phyloP scores from a whole-genome alignment of 73 alveolate genomes.

The Paramecium biaurelia region DNA sequence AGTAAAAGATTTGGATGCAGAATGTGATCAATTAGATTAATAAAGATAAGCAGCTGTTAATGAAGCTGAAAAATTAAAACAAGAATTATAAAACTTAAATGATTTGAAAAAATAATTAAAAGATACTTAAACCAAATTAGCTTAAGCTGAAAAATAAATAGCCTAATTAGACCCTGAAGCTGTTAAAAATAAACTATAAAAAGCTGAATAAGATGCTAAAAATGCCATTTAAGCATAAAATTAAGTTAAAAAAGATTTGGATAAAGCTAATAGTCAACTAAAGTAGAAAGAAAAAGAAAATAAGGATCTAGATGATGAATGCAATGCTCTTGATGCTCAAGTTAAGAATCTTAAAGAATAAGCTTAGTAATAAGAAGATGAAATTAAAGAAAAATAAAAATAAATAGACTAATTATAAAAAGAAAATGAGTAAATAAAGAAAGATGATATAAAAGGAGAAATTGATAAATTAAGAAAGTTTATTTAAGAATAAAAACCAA shows the following conservation, averaged over 20 bases:
- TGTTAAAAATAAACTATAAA: neutral
- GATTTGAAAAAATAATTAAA: neutral
- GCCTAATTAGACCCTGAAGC: neutral
- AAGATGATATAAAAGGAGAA: neutral
- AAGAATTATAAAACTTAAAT: neutral
- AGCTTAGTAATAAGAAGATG: neutral
- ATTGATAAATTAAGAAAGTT: neutral
- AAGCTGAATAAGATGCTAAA: constrained; percentile 19
- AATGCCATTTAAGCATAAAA: constrained; percentile 20
- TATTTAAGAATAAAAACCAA: neutral
- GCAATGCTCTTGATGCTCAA: neutral
- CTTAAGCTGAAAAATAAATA: neutral
- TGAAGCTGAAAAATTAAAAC: neutral
- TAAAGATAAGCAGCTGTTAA: neutral
- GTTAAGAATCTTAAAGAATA: neutral
- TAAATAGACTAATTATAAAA: neutral
- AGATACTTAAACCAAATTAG: neutral
- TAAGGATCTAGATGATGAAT: constrained; percentile 13
- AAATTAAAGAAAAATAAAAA: neutral
- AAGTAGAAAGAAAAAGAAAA: neutral
- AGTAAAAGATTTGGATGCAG: constrained; percentile 7
- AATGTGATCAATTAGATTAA: constrained; percentile 24
- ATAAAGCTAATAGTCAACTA: neutral
- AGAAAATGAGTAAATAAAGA: neutral
- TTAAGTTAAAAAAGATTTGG: neutral